These are phyloP conservation scores for Mycena latifolia DNA, from an alignment of 768 basidiomycete species.

Conservation along the genomic window DNA sequence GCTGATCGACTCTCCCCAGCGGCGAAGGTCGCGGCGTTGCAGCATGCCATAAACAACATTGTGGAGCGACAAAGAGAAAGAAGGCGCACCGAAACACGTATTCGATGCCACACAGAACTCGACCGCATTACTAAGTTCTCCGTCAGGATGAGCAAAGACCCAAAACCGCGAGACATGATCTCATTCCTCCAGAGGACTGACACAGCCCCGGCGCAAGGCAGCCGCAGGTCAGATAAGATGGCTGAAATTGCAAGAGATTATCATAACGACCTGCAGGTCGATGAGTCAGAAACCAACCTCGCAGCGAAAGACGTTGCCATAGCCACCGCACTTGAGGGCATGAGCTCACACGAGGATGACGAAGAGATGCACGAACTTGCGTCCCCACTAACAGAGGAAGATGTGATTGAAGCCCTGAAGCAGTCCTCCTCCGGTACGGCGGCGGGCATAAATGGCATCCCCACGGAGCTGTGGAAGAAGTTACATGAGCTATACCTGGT, in stretches of 20 bases:
- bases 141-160: too few species aligned
- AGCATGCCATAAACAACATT: not conserved
- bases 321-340: not conserved
- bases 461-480: conserved; percentile 17
- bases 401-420: too few species aligned
- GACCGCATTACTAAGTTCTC: too few species aligned
- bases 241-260: not conserved
- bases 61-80: not conserved
- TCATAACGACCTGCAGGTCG: not conserved
- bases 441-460: conserved; percentile 11
- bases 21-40: too few species aligned
- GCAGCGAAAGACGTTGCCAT: not conserved
- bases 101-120: too few species aligned
- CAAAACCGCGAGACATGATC: not conserved
- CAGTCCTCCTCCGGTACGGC: not conserved
- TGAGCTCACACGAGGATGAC: too few species aligned
- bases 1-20: too few species aligned
- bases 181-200: not conserved
- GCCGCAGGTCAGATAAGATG: not conserved
- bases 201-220: not conserved
- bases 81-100: too few species aligned
- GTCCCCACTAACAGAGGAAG: too few species aligned
- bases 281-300: not conserved
- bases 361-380: too few species aligned
- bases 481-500: not conserved